phyloP scores from a whole-genome alignment of 306 rosid species.

The Citrullus mucosospermus region DNA sequence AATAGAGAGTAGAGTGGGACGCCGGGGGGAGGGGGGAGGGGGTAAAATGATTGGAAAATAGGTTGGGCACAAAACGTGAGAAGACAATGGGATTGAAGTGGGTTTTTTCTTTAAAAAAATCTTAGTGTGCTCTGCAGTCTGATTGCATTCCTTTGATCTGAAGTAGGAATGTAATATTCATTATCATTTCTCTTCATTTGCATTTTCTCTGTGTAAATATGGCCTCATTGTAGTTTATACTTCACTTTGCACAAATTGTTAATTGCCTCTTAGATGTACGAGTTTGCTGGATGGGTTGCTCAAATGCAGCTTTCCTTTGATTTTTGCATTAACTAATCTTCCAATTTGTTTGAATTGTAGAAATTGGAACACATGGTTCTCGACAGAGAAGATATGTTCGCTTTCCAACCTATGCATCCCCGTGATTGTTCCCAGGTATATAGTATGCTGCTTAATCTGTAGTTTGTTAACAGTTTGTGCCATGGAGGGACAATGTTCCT shows the following conservation, averaged over 20 bases:
- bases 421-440: conserved; percentile 82
- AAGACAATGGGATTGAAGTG: background rate
- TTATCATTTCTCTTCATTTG: background rate
- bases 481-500: background rate
- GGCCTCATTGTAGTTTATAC: background rate
- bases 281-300: background rate
- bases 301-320: background rate
- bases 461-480: conserved; percentile 1
- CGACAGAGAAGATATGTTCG: conserved; percentile 54
- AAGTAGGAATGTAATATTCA: background rate
- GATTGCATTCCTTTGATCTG: background rate
- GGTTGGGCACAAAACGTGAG: background rate
- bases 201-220: background rate
- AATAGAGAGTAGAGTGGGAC: background rate
- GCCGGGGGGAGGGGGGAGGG: background rate
- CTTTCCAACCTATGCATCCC: conserved; percentile 83
- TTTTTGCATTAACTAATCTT: background rate
- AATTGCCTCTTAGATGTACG: background rate
- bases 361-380: conserved; percentile 64
- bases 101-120: background rate
- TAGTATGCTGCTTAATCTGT: background rate
- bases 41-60: background rate
- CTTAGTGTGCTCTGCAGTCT: background rate
- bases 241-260: background rate
- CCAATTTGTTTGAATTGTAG: conserved; percentile 21